phyloP scores from a whole-genome alignment of 345 rosid genomes.

The Citrus unshiu region DNA sequence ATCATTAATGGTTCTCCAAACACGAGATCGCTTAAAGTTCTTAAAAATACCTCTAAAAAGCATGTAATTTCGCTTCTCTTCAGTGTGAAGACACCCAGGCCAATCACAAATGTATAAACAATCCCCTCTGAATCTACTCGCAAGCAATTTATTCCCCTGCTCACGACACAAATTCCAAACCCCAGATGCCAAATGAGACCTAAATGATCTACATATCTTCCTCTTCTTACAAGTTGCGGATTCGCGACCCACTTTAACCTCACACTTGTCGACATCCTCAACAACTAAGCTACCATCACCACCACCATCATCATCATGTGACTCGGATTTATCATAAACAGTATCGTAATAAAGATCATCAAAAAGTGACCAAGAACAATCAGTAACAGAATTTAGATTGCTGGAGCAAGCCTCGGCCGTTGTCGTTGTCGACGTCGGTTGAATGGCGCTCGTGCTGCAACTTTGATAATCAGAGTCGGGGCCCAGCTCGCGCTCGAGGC shows the following conservation, averaged over 20 bases:
- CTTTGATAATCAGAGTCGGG: constrained; percentile 44
- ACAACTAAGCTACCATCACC: not conserved
- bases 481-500: constrained; percentile 88
- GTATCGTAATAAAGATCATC: constrained; percentile 84
- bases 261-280: constrained; percentile 23
- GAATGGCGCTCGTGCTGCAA: not conserved
- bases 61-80: constrained; percentile 87
- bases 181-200: constrained; percentile 74
- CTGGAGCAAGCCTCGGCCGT: constrained; percentile 15
- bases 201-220: constrained; percentile 40
- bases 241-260: constrained; percentile 25
- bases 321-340: constrained; percentile 43
- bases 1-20: constrained; percentile 86
- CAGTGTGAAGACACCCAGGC: constrained; percentile 86
- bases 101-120: constrained; percentile 80
- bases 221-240: constrained; percentile 36
- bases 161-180: constrained; percentile 78
- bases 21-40: constrained; percentile 72
- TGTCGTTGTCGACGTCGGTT: not conserved
- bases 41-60: constrained; percentile 88
- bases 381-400: constrained; percentile 12
- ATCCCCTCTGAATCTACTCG: constrained; percentile 88
- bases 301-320: constrained; percentile 16
- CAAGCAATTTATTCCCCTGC: constrained; percentile 82
- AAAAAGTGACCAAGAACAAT: constrained; percentile 64